Evolutionary conservation across 176 grass and related monocot genomes (phyloP).

Genomic region (Elaeis guineensis): DNA sequence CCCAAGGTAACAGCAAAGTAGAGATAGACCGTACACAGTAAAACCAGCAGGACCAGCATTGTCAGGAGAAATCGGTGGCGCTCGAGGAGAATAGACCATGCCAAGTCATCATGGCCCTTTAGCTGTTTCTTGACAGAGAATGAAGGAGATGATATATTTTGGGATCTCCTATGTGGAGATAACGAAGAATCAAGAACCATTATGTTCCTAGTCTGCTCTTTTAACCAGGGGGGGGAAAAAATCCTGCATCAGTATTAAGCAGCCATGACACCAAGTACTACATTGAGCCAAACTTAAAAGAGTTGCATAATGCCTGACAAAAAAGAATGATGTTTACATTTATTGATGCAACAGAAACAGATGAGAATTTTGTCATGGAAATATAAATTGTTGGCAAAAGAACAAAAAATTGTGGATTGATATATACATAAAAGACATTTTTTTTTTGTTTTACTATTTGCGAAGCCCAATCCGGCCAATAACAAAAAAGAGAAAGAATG

Average conservation of each 20-base stretch:
- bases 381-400: no score
- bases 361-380: no score
- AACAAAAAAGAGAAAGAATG: no score
- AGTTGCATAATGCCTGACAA: no score
- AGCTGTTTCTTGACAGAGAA: constrained; percentile 33
- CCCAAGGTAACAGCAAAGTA: constrained; percentile 88
- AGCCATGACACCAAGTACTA: no score
- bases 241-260: constrained; percentile 26
- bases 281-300: no score
- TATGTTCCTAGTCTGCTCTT: neutral
- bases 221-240: neutral
- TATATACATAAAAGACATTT: no score
- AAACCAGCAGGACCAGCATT: constrained; percentile 55
- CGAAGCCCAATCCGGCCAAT: no score
- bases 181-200: constrained; percentile 93
- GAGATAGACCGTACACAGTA: constrained; percentile 88
- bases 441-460: no score
- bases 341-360: no score
- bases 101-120: constrained; percentile 38
- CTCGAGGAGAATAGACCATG: constrained; percentile 66
- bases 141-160: constrained; percentile 45
- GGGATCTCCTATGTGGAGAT: constrained; percentile 79
- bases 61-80: constrained; percentile 86
- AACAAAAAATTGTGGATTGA: no score
- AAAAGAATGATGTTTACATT: no score